Percentiles rank a stretch among this genome's conserved stretches.
Conservation (phyloP, 78 protist species). For the Creolimax fragrantissima region DNA sequence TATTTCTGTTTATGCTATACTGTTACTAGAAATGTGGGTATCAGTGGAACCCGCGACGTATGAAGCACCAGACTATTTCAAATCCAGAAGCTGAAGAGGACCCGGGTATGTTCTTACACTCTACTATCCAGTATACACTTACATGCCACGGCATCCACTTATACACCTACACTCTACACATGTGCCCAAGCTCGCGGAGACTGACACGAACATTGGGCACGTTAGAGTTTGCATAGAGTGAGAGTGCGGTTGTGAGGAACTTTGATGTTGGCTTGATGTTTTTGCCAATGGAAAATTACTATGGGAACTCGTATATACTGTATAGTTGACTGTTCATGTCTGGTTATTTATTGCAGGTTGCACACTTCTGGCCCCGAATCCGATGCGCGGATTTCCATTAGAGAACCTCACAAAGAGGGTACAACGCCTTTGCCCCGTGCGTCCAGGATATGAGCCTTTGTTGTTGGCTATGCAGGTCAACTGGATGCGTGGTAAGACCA, state of each 20-base stretch:
- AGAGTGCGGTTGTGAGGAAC: too few species aligned
- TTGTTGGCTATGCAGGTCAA: neutral
- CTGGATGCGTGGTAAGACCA: neutral
- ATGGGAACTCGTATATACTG: too few species aligned
- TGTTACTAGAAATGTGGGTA: neutral
- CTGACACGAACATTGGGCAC: too few species aligned
- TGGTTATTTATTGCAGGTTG: neutral
- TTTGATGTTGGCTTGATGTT: neutral
- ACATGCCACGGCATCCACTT: too few species aligned
- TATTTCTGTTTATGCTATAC: too few species aligned
- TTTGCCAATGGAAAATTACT: neutral
- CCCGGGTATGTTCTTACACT: neutral
- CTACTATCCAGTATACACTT: too few species aligned
- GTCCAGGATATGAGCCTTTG: neutral
- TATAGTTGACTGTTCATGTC: neutral
- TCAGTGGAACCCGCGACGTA: neutral
- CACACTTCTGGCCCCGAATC: neutral
- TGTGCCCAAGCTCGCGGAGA: too few species aligned
- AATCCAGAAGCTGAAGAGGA: neutral
- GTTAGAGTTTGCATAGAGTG: too few species aligned
- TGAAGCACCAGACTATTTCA: neutral
- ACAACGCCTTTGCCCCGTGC: neutral
- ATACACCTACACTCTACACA: too few species aligned
- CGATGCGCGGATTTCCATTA: neutral
- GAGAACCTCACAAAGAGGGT: neutral